Conservation (phyloP, 257 asterid species). For the Datura wrightii region DNA sequence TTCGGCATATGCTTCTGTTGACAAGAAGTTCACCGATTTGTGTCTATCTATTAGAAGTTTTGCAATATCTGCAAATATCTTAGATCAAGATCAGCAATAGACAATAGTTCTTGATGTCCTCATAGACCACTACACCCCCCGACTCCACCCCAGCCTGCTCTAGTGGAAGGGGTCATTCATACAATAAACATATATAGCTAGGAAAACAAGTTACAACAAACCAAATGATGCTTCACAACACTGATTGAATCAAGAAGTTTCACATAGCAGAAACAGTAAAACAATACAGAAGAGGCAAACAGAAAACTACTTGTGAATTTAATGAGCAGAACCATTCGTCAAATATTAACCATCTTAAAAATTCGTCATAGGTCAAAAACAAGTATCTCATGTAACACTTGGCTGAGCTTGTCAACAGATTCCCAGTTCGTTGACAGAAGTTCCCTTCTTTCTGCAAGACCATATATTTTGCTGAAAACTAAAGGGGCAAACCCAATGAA, state of each 20-base stretch:
- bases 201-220: not conserved
- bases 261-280: not conserved
- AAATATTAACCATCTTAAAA: not conserved
- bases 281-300: not conserved
- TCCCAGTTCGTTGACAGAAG: not conserved
- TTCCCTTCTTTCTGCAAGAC: not conserved
- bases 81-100: conserved; percentile 29
- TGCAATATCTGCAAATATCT: not conserved
- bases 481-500: not conserved
- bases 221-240: not conserved
- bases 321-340: not conserved
- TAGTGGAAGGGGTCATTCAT: not conserved
- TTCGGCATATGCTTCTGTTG: conserved; percentile 10
- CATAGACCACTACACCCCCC: conserved; percentile 11
- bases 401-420: not conserved
- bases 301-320: not conserved
- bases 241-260: not conserved
- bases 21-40: not conserved
- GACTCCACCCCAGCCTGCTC: not conserved
- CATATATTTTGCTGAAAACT: not conserved
- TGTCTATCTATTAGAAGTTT: not conserved
- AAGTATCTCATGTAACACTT: not conserved
- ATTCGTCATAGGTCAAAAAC: not conserved
- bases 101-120: not conserved
- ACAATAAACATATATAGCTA: not conserved